A percentile compares a stretch with the other conserved stretches of the same genome.
Conservation (phyloP, 345 rosid genomes). For the Aegle marmelos region DNA sequence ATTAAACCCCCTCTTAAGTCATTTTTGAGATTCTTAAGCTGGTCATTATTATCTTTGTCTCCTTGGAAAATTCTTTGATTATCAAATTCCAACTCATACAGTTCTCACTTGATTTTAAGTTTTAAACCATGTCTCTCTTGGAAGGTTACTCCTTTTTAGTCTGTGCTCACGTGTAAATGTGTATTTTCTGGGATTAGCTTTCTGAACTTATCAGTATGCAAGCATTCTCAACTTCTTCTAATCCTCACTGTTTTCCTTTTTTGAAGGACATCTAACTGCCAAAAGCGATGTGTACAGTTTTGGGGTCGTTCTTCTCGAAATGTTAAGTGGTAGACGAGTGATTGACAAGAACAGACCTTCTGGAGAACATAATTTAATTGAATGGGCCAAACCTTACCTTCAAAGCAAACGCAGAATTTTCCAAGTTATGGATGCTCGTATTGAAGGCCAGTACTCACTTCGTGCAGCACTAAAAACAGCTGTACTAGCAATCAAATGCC, state of each 20-base stretch:
- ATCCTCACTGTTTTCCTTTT: background rate
- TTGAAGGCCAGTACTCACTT: slow-evolving; percentile 56
- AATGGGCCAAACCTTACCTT: slow-evolving; percentile 85
- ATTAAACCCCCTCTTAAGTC: background rate
- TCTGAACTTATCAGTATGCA: background rate
- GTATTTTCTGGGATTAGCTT: background rate
- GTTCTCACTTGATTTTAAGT: background rate
- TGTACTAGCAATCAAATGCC: slow-evolving; percentile 60
- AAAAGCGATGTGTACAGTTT: slow-evolving; percentile 88
- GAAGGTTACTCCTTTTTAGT: background rate
- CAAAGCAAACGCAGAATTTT: slow-evolving; percentile 74
- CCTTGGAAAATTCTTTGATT: background rate
- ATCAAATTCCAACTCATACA: background rate
- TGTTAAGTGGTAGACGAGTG: slow-evolving; percentile 79
- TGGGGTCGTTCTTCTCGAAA: slow-evolving; percentile 88
- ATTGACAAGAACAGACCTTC: slow-evolving; percentile 79
- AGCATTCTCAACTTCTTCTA: background rate
- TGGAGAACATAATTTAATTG: slow-evolving; percentile 74
- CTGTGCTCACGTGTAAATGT: background rate
- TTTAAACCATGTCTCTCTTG: background rate
- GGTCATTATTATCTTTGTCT: background rate
- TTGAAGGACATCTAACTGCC: slow-evolving; percentile 67
- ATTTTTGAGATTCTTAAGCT: background rate
- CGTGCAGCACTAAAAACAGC: slow-evolving; percentile 53
- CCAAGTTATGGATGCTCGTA: slow-evolving; percentile 63